These are phyloP conservation scores for Neurospora sp. DNA, from an alignment of 2,329 filamentous ascomycete genomes.

Conservation along the genomic window DNA sequence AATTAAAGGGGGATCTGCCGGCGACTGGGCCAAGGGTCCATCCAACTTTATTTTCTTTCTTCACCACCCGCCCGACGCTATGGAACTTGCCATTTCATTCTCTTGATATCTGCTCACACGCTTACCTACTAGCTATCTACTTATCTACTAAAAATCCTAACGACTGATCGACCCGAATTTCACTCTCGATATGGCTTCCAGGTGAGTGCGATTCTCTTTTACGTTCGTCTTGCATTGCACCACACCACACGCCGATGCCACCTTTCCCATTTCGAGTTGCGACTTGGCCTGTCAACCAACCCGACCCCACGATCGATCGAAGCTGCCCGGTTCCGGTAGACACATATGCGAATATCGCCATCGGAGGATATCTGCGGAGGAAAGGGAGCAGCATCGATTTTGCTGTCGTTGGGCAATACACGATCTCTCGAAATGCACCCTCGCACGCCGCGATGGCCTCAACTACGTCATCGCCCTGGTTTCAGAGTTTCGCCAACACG, in stretches of 20 bases:
- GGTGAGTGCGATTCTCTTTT: conserved; percentile 9
- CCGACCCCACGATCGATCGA: background rate
- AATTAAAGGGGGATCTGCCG: background rate
- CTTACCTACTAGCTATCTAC: background rate
- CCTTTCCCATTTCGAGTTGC: background rate
- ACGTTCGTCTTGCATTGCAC: background rate
- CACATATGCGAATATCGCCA: background rate
- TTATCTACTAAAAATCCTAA: background rate
- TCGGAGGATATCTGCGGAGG: background rate
- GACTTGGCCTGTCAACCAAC: background rate
- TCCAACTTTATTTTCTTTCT: background rate
- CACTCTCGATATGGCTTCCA: conserved; percentile 14
- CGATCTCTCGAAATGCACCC: background rate
- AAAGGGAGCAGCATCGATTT: background rate
- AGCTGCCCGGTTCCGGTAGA: background rate
- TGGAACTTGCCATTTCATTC: background rate
- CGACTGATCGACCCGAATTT: background rate
- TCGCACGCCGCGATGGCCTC: background rate
- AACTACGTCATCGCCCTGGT: background rate
- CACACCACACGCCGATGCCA: background rate
- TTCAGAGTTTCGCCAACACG: background rate
- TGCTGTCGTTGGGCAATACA: background rate
- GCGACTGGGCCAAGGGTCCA: background rate
- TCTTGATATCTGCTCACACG: background rate
- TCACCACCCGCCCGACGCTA: background rate